Percentiles rank a stretch among this genome's conserved stretches.
These are phyloP conservation scores for Chaetomium strumarium DNA, from an alignment of 2,329 filamentous ascomycete species.

Conservation along the genomic window DNA sequence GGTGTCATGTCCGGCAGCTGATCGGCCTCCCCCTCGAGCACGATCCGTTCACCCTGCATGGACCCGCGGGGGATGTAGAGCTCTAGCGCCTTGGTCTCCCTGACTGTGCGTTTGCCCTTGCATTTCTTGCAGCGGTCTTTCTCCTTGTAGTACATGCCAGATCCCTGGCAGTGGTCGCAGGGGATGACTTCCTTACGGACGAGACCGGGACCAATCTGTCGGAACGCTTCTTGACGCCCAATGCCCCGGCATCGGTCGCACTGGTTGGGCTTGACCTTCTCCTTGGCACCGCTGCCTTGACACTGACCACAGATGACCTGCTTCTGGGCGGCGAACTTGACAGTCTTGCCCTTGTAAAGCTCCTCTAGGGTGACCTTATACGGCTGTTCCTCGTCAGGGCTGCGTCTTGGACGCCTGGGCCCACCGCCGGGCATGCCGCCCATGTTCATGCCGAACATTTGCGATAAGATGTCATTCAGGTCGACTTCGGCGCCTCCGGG, in stretches of 20 bases:
- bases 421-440: conserved; percentile 43
- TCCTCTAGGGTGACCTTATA: conserved; percentile 92
- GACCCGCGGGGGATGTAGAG: conserved; percentile 91
- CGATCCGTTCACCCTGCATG: conserved; percentile 81
- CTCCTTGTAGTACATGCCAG: conserved; percentile 83
- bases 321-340: conserved; percentile 93
- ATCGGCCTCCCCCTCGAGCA: conserved; percentile 89
- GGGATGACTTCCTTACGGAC: conserved; percentile 72
- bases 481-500: conserved; percentile 67
- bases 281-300: conserved; percentile 83
- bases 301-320: conserved; percentile 83
- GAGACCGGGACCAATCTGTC: conserved; percentile 80
- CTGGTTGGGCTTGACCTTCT: conserved; percentile 76
- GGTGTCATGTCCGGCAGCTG: conserved; percentile 84
- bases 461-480: conserved; percentile 84
- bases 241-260: conserved; percentile 81
- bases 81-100: conserved; percentile 90
- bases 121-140: conserved; percentile 99
- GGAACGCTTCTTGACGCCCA: conserved; percentile 70
- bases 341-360: conserved; percentile 97
- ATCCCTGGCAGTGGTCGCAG: conserved; percentile 78
- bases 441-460: conserved; percentile 82
- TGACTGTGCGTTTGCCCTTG: conserved; percentile 82
- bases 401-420: conserved; percentile 60
- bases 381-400: conserved; percentile 79